These are phyloP conservation scores for Periconia sp. DNA, from an alignment of 2,329 filamentous ascomycete genomes.

Conservation along the genomic window DNA sequence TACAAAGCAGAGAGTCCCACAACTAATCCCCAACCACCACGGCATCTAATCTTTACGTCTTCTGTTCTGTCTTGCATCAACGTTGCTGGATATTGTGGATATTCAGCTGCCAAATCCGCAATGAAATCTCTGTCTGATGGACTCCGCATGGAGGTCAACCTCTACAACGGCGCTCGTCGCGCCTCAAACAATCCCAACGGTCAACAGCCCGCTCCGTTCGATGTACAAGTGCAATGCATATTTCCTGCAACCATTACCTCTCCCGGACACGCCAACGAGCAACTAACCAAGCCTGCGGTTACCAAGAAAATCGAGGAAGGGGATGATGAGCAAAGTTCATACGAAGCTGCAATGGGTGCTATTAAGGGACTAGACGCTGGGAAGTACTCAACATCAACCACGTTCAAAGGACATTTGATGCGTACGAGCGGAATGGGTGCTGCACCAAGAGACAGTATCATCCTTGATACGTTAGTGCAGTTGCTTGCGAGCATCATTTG, in stretches of 20 bases:
- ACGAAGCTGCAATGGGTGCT: slow-evolving; percentile 71
- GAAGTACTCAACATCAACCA: slow-evolving; percentile 76
- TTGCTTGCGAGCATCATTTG: slow-evolving; percentile 58
- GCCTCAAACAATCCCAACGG: slow-evolving; percentile 20
- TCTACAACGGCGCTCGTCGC: slow-evolving; percentile 72
- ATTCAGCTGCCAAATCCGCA: slow-evolving; percentile 83
- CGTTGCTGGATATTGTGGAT: slow-evolving; percentile 79
- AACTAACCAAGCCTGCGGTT: slow-evolving; percentile 75
- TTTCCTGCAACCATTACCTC: slow-evolving; percentile 82
- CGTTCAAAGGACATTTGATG: slow-evolving; percentile 71
- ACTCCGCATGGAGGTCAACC: slow-evolving; percentile 77
- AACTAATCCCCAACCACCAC: slow-evolving; percentile 47
- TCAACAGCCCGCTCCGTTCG: slow-evolving; percentile 55
- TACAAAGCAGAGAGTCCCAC: slow-evolving; percentile 36
- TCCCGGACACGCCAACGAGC: slow-evolving; percentile 75
- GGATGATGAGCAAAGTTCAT: slow-evolving; percentile 78
- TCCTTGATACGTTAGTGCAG: slow-evolving; percentile 57
- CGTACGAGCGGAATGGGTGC: slow-evolving; percentile 59
- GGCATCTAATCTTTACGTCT: slow-evolving; percentile 86
- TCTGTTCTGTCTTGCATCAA: slow-evolving; percentile 75
- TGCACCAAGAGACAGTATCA: slow-evolving; percentile 55
- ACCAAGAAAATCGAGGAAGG: slow-evolving; percentile 77
- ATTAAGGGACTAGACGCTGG: slow-evolving; percentile 78
- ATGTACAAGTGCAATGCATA: slow-evolving; percentile 78
- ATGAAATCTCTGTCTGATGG: slow-evolving; percentile 81